A percentile compares a stretch with the other conserved stretches of the same genome.
Evolutionary conservation across 371 early-diverging fungal genomes (phyloP).

Genomic region (Cokeromyces recurvatus): DNA sequence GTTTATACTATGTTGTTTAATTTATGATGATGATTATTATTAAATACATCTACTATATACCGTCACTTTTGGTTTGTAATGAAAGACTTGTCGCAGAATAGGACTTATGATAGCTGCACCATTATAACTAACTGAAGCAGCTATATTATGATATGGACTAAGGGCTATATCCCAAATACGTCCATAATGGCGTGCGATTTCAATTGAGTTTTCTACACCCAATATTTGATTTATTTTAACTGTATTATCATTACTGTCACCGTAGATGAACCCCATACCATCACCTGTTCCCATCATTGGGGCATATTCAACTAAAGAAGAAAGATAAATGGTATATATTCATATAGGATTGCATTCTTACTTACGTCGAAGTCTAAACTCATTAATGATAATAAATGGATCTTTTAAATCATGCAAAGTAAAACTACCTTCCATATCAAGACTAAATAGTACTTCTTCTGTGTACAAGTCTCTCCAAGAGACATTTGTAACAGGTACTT

Average conservation of each 20-base stretch:
- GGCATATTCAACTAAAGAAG: constrained; percentile 1
- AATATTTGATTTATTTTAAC: neutral
- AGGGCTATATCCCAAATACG: constrained; percentile 8
- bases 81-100: no score
- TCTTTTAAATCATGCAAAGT: constrained; percentile 10
- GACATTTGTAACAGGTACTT: constrained; percentile 2
- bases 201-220: neutral
- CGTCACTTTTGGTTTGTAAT: no score
- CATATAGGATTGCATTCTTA: neutral
- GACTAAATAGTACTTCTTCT: neutral
- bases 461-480: constrained; percentile 6
- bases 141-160: constrained; percentile 4
- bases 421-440: constrained; percentile 3
- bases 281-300: constrained; percentile 6
- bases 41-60: no score
- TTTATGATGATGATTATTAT: no score
- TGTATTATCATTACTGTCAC: neutral
- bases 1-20: no score
- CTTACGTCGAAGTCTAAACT: constrained; percentile 8
- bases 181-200: constrained; percentile 1
- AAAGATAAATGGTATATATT: neutral
- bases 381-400: constrained; percentile 2
- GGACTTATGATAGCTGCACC: no score
- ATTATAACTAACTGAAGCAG: constrained; percentile 1
- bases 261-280: constrained; percentile 2